A percentile compares a stretch with the other conserved stretches of the same genome.
These are phyloP conservation scores for Talaromyces marneffei DNA, from an alignment of 2,329 filamentous ascomycete genomes.

Conservation along the genomic window DNA sequence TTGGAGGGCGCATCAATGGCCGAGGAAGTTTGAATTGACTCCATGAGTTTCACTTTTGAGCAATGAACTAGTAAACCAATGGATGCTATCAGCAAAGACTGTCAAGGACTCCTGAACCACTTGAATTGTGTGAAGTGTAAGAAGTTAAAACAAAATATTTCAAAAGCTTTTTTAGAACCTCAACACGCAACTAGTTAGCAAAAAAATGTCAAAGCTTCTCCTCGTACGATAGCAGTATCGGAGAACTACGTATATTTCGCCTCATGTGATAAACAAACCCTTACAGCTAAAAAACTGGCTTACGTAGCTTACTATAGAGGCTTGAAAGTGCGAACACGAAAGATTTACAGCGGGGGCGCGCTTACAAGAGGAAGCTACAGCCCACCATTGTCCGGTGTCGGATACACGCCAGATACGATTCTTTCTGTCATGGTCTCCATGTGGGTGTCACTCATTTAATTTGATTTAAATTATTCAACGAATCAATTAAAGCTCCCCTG, in stretches of 20 bases:
- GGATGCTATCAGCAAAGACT: too few species aligned
- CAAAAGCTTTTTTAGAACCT: background rate
- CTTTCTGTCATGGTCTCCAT: too few species aligned
- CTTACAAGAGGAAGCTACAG: background rate
- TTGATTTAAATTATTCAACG: background rate
- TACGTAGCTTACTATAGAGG: too few species aligned
- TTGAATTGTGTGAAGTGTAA: too few species aligned
- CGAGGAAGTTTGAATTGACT: background rate
- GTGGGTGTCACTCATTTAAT: background rate
- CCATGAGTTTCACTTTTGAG: background rate
- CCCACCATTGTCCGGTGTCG: background rate
- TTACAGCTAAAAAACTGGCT: background rate
- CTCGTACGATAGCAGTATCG: background rate
- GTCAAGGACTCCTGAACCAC: background rate
- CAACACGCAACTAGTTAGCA: background rate
- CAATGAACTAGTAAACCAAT: background rate
- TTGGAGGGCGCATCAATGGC: conserved; percentile 1
- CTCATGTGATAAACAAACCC: too few species aligned
- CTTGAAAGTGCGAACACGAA: background rate
- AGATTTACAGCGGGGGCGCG: background rate
- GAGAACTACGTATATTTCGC: background rate
- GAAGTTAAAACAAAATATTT: background rate
- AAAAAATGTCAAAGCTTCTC: background rate
- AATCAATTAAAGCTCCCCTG: background rate
- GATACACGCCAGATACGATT: background rate